A percentile compares a stretch with the other conserved stretches of the same genome.
Evolutionary conservation across 495 filamentous ascomycete genomes (phyloP).

Genomic region (Aspergillus nidulans): DNA sequence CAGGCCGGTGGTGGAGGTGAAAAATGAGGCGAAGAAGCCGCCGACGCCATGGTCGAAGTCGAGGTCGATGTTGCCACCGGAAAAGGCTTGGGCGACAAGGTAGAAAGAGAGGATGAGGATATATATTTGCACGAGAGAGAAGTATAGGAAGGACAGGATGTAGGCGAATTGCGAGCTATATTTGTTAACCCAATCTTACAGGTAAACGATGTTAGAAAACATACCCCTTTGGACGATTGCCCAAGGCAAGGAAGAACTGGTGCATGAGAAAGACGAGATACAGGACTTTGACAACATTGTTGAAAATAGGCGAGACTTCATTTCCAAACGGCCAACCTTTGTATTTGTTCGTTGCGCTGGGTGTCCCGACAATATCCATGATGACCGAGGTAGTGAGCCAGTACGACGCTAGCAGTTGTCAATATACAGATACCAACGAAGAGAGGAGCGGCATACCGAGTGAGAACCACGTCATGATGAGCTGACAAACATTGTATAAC

Average conservation of each 20-base stretch:
- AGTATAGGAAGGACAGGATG: slow-evolving; percentile 82
- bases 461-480: slow-evolving; percentile 92
- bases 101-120: slow-evolving; percentile 82
- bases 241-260: slow-evolving; percentile 93
- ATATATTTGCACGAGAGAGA: slow-evolving; percentile 82
- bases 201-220: background rate
- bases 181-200: background rate
- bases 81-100: slow-evolving; percentile 79
- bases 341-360: slow-evolving; percentile 41
- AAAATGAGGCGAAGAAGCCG: slow-evolving; percentile 66
- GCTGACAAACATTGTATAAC: slow-evolving; percentile 82
- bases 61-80: slow-evolving; percentile 48
- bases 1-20: slow-evolving; percentile 67
- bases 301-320: slow-evolving; percentile 79
- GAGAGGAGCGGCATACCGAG: slow-evolving; percentile 55
- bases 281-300: slow-evolving; percentile 84
- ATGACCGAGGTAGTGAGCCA: slow-evolving; percentile 95
- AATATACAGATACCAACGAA: background rate
- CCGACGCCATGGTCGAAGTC: slow-evolving; percentile 45
- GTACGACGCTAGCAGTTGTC: slow-evolving; percentile 59
- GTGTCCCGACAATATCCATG: slow-evolving; percentile 88
- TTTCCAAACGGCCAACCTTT: slow-evolving; percentile 73
- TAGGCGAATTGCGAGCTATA: slow-evolving; percentile 42
- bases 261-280: slow-evolving; percentile 87
- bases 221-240: slow-evolving; percentile 89